Evolutionary conservation across 495 filamentous ascomycete genomes (phyloP).

Genomic region (Aspergillus funiculosus): DNA sequence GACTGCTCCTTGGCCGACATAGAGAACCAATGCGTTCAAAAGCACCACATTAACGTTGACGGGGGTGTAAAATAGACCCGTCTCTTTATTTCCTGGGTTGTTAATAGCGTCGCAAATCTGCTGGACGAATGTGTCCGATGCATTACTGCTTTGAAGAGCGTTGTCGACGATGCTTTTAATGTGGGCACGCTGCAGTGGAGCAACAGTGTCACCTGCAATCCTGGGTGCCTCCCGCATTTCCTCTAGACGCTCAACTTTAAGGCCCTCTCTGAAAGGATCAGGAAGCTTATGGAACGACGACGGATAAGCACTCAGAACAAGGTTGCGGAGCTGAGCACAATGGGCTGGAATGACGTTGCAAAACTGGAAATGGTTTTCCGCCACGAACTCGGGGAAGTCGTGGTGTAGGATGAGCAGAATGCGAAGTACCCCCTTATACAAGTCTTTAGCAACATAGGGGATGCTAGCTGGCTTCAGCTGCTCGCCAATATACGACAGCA

Average conservation of each 20-base stretch:
- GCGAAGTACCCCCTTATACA: slow-evolving; percentile 79
- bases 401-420: slow-evolving; percentile 82
- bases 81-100: slow-evolving; percentile 45
- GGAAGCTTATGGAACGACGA: slow-evolving; percentile 67
- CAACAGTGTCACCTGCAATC: slow-evolving; percentile 55
- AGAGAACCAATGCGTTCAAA: slow-evolving; percentile 75
- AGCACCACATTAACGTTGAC: slow-evolving; percentile 64
- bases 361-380: slow-evolving; percentile 77
- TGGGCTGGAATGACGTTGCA: slow-evolving; percentile 81
- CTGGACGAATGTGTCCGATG: slow-evolving; percentile 61
- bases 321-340: slow-evolving; percentile 81
- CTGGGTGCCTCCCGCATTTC: slow-evolving; percentile 64
- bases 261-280: slow-evolving; percentile 71
- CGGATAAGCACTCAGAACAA: slow-evolving; percentile 80
- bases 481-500: slow-evolving; percentile 70
- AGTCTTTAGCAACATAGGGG: slow-evolving; percentile 64
- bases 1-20: slow-evolving; percentile 70
- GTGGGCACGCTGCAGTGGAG: slow-evolving; percentile 52
- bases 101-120: slow-evolving; percentile 64
- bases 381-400: slow-evolving; percentile 89
- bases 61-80: slow-evolving; percentile 54
- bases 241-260: slow-evolving; percentile 76
- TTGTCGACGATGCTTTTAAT: slow-evolving; percentile 65
- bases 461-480: slow-evolving; percentile 69
- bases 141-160: slow-evolving; percentile 51